Evolutionary conservation across 192 early-diverging fungal species (phyloP), one percentile per base, ranked within the genome.

Genomic region (Backusella psychrophila): DNA sequence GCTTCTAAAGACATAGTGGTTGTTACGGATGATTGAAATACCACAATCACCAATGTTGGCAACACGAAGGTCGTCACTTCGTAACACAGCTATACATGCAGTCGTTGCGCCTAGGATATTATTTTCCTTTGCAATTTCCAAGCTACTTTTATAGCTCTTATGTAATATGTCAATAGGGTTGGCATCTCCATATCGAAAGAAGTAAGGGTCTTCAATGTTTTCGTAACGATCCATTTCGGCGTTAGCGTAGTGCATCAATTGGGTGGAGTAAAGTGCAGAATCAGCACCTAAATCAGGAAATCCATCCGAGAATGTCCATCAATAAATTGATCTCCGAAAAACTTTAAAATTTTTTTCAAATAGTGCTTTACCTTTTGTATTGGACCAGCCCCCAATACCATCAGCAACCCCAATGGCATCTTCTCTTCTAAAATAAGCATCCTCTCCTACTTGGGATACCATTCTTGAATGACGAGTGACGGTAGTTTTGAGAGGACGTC

Each of bases 11-110:
- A 96, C 89, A 80, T 93, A 88, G 71, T 94, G 91, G 66, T 92
- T 92, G 68, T 92, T 87, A 42, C 97, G 93, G 66, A 99, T 93
- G 2, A 99, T 86, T 36, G 91, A 86, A 70, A 98, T 85, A 1
- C 95, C 94, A 77, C 95, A 96, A 82, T 99, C 97, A 66, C 97
- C 97, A 49, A 99, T 84, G 70, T 97, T 97, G 3, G 95, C 93
- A 39, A 99, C 92, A 3, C 96, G 90, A 39, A 99, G 84, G 84
- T 97, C 95, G 78, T 99, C 95, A 77, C 94, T 89, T 35, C 96
- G 85, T 73, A 99, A 79, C 8, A 99, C 86, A n/a, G 91, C 94
- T 67, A 99, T 81, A 74, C 94, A 89, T 0, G 96, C 96, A 9
- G 97, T 99, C 29, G 94, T 92, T 35, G 94, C 96, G 17, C 97